Evolutionary conservation across 371 early-diverging fungal species (phyloP), one percentile per base, ranked within the genome.

Genomic region (Mucor saturninus): DNA sequence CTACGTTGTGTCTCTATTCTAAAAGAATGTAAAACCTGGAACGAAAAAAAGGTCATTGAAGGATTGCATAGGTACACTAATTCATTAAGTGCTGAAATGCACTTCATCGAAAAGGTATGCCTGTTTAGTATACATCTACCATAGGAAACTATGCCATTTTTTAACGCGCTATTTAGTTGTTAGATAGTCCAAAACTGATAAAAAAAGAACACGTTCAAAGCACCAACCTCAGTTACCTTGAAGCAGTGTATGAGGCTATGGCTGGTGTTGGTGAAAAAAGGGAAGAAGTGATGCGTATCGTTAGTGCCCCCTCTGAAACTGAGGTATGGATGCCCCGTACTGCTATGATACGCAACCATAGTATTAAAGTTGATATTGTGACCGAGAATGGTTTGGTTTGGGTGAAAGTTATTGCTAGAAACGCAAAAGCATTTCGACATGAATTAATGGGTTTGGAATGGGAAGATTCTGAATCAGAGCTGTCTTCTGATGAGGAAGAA

Each of bases 381-480:
- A 74, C 80, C 2, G 77, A 79, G 37, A 55, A 71, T 28, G 87
- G 84, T 0, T 52, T 76, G 37, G 71, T 78, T 6, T 86, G 87
- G 87, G 69, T 85, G 38, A 83, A 84, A 52, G 82, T 85, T 26
- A 78, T 80, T 72, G 83, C 85, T 1, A 71, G 77, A 2, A 80
- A 79, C 54, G 73, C 79, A 15, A 83, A 83, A 58, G 80, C 74
- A 2, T 69, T 83, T 46, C 70, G 83, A 40, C 76, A 76, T 53
- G 84, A 83, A 53, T 61, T 83, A 43, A 75, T 76, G 35, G 84
- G 82, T 3, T 56, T 80, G 8, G 84, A 83, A 52, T 56, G 64
- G 46, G 64, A 65, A 2, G 73, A 71, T 14, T 69, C 70, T 0
- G 66, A 62, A 2, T 48, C 58, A 11, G 61, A 61, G n/a, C 43